These are phyloP conservation scores for Comarum palustre DNA, from an alignment of 306 rosid genomes.

Conservation along the genomic window DNA sequence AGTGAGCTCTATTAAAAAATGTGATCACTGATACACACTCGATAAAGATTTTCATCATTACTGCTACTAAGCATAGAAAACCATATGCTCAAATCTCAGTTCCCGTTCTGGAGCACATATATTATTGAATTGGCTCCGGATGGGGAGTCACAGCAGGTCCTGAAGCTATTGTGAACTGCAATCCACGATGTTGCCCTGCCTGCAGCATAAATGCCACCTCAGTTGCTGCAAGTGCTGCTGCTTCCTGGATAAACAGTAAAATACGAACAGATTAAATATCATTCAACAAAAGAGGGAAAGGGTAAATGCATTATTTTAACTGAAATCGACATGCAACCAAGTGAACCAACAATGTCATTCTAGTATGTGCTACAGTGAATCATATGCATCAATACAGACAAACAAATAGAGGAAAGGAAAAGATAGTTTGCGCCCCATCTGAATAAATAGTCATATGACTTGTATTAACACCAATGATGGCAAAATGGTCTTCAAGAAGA, in stretches of 20 bases:
- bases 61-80: constrained; percentile 14
- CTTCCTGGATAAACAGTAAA: constrained; percentile 38
- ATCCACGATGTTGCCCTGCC: constrained; percentile 37
- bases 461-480: background rate
- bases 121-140: constrained; percentile 37
- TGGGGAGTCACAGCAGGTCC: constrained; percentile 35
- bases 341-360: constrained; percentile 9
- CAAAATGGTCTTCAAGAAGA: background rate
- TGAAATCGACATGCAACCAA: background rate
- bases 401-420: background rate
- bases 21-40: constrained; percentile 16
- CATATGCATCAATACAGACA: constrained; percentile 1
- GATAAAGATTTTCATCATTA: constrained; percentile 20
- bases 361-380: background rate
- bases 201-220: constrained; percentile 49
- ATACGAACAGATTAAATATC: background rate
- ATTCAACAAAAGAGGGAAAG: background rate
- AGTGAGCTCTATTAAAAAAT: background rate
- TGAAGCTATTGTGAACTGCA: constrained; percentile 41
- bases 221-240: constrained; percentile 38
- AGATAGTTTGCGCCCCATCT: background rate
- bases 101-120: background rate
- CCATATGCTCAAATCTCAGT: constrained; percentile 20
- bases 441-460: background rate
- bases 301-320: background rate